These are phyloP conservation scores for Pseudevernia furfuracea DNA, from an alignment of 495 filamentous ascomycete species.

Conservation along the genomic window DNA sequence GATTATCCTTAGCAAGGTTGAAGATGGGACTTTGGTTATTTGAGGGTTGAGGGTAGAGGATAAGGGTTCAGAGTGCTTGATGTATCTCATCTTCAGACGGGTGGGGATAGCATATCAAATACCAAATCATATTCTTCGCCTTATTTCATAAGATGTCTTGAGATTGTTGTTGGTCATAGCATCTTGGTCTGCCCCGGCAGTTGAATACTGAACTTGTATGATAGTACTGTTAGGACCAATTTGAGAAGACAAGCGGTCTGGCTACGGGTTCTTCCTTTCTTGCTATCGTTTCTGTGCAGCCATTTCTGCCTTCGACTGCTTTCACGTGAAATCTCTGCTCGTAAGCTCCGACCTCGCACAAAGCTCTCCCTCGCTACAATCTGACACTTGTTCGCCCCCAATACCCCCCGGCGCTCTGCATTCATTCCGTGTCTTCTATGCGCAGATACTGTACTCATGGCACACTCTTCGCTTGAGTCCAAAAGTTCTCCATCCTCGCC, in stretches of 20 bases:
- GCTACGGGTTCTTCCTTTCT: not conserved
- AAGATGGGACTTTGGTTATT: slow-evolving; percentile 20
- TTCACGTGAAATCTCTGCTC: not conserved
- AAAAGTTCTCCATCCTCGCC: slow-evolving; percentile 90
- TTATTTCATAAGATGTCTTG: not conserved
- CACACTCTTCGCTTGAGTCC: slow-evolving; percentile 79
- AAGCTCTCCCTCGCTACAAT: not conserved
- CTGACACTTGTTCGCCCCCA: not conserved
- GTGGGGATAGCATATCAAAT: too few species aligned
- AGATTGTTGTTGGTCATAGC: not conserved
- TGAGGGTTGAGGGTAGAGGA: not conserved
- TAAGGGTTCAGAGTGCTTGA: not conserved
- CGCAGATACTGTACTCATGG: slow-evolving; percentile 26
- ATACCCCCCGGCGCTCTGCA: not conserved
- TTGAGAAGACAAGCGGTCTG: not conserved
- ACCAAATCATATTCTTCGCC: not conserved
- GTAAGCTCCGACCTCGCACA: not conserved
- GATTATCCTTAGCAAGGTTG: slow-evolving; percentile 21
- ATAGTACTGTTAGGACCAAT: not conserved
- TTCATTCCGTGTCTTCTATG: not conserved
- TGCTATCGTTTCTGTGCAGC: not conserved
- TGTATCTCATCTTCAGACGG: not conserved
- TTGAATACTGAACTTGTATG: not conserved
- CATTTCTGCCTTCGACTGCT: not conserved
- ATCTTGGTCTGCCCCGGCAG: not conserved